These are phyloP conservation scores for Leptographium lundbergii DNA, from an alignment of 2,329 filamentous ascomycete genomes.

Conservation along the genomic window DNA sequence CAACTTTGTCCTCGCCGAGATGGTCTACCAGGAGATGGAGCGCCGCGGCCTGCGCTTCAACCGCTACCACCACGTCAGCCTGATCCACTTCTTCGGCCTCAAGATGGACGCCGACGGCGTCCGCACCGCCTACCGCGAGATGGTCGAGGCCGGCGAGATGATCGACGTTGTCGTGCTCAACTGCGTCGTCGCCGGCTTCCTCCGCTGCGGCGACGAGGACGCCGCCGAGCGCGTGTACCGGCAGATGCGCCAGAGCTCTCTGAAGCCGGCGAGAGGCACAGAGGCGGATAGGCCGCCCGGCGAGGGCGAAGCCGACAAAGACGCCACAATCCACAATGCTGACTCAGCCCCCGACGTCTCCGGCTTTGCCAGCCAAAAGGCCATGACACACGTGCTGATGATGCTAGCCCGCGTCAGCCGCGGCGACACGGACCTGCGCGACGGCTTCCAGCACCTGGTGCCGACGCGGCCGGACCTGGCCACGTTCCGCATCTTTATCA, in stretches of 20 bases:
- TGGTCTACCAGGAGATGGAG: slow-evolving; percentile 72
- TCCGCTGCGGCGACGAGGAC: slow-evolving; percentile 61
- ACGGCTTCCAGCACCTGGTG: slow-evolving; percentile 45
- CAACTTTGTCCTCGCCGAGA: slow-evolving; percentile 73
- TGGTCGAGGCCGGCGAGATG: slow-evolving; percentile 76
- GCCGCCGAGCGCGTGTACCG: slow-evolving; percentile 72
- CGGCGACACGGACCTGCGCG: slow-evolving; percentile 40
- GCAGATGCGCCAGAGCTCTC: slow-evolving; percentile 61
- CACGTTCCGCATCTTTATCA: slow-evolving; percentile 70
- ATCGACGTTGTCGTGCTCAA: slow-evolving; percentile 83
- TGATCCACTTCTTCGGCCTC: slow-evolving; percentile 77
- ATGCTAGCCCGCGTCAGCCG: slow-evolving; percentile 44
- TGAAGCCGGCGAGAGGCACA: background rate
- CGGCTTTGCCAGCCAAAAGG: slow-evolving; percentile 33
- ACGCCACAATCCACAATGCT: background rate
- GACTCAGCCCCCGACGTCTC: background rate
- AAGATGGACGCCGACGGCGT: slow-evolving; percentile 61
- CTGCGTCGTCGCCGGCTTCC: slow-evolving; percentile 66
- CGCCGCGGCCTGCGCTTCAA: slow-evolving; percentile 54
- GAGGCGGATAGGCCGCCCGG: background rate
- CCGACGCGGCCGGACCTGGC: slow-evolving; percentile 60
- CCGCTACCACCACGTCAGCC: slow-evolving; percentile 67
- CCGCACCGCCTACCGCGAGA: slow-evolving; percentile 63
- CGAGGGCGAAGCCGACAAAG: background rate
- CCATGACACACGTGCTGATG: slow-evolving; percentile 42